Percentiles rank a stretch among this genome's conserved stretches.
Conservation (phyloP, 2,329 filamentous ascomycete genomes). For the Aspergillus terreus region DNA sequence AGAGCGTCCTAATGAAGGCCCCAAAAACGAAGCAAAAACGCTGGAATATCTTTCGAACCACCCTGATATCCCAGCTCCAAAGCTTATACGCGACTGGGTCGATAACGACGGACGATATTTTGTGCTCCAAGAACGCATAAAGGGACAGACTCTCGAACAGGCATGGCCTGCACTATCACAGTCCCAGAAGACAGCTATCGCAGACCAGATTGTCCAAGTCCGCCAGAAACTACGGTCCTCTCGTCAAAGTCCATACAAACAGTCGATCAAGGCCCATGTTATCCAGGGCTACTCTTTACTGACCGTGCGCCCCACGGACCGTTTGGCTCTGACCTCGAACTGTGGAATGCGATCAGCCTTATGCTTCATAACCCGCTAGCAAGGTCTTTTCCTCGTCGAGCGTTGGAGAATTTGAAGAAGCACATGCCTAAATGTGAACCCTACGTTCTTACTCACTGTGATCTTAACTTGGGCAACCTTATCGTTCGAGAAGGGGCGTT, state of each 20-base stretch:
- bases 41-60: slow-evolving; percentile 1
- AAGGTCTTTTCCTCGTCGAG: slow-evolving; percentile 1
- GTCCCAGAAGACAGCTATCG: slow-evolving; percentile 6
- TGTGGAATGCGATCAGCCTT: slow-evolving; percentile 10
- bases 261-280: slow-evolving; percentile 9
- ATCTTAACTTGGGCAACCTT: slow-evolving; percentile 23
- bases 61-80: slow-evolving; percentile 8
- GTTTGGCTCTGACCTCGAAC: slow-evolving; percentile 13
- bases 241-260: slow-evolving; percentile 8
- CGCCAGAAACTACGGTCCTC: slow-evolving; percentile 4
- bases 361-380: background rate
- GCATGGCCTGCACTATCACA: slow-evolving; percentile 12
- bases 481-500: slow-evolving; percentile 18
- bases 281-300: slow-evolving; percentile 8
- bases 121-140: slow-evolving; percentile 5
- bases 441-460: slow-evolving; percentile 21
- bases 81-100: slow-evolving; percentile 11
- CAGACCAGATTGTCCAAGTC: slow-evolving; percentile 9
- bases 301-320: slow-evolving; percentile 5
- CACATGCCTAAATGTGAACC: slow-evolving; percentile 15
- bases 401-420: slow-evolving; percentile 13
- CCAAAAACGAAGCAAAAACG: slow-evolving; percentile 6
- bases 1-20: slow-evolving; percentile 10
- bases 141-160: slow-evolving; percentile 12
- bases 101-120: slow-evolving; percentile 11